Evolutionary conservation across 2,329 filamentous ascomycete genomes (phyloP).

Genomic region (Daldinia eschscholtzii): DNA sequence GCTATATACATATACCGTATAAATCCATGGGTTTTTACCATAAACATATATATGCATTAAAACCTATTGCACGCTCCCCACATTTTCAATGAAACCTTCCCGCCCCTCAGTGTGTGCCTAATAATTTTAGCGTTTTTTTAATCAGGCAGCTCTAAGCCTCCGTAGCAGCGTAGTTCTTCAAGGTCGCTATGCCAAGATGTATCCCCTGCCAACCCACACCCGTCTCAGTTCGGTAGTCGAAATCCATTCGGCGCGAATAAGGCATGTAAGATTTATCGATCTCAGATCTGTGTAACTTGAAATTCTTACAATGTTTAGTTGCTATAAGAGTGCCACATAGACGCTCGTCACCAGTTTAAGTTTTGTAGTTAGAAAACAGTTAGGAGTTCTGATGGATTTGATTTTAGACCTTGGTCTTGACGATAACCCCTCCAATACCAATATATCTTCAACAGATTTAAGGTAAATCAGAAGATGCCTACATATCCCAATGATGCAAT

Average conservation of each 20-base stretch:
- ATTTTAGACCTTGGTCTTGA: not conserved
- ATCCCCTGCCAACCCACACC: not conserved
- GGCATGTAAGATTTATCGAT: not conserved
- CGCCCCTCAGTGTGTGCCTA: too few relatives aligned
- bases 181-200: conserved; percentile 1
- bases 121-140: too few relatives aligned
- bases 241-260: not conserved
- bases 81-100: too few relatives aligned
- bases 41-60: too few relatives aligned
- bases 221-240: not conserved
- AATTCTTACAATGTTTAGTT: not conserved
- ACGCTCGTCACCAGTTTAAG: not conserved
- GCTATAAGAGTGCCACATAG: not conserved
- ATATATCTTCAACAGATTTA: too few relatives aligned
- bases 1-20: too few relatives aligned
- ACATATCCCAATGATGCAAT: too few relatives aligned
- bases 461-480: too few relatives aligned
- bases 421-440: too few relatives aligned
- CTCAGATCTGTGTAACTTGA: conserved; percentile 1
- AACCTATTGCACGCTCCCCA: too few relatives aligned
- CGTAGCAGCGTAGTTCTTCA: not conserved
- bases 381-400: not conserved
- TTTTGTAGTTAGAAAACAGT: not conserved
- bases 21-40: too few relatives aligned
- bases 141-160: too few relatives aligned